These are phyloP conservation scores for Tuber microsphaerosporum DNA, from an alignment of 495 filamentous ascomycete genomes.

Conservation along the genomic window DNA sequence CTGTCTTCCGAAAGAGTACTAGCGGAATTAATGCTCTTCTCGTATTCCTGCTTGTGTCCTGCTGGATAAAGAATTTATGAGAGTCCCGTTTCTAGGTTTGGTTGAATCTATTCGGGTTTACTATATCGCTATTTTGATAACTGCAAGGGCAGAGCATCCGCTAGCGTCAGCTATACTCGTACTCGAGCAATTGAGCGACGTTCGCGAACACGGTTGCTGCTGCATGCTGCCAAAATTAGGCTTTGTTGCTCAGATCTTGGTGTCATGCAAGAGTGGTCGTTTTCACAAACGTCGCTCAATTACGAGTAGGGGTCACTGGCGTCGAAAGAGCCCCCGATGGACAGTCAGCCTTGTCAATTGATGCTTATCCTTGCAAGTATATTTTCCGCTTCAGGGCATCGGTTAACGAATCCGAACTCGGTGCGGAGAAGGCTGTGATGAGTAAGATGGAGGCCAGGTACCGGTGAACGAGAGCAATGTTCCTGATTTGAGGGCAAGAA, in stretches of 20 bases:
- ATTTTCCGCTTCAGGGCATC: slow-evolving; percentile 36
- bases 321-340: not conserved
- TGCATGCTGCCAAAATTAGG: no score
- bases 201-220: no score
- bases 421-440: slow-evolving; percentile 6
- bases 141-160: not conserved
- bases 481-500: not conserved
- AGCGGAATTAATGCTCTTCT: not conserved
- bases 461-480: slow-evolving; percentile 14
- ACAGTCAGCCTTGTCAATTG: not conserved
- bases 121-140: not conserved
- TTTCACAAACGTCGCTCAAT: no score
- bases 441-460: slow-evolving; percentile 24
- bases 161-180: not conserved
- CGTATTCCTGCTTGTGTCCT: not conserved
- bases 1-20: not conserved
- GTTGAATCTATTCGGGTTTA: not conserved
- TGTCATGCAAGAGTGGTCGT: no score
- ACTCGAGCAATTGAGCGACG: no score
- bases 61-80: not conserved
- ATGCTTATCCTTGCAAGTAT: slow-evolving; percentile 37
- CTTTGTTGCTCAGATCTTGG: no score
- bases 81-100: not conserved
- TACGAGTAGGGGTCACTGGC: not conserved
- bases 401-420: slow-evolving; percentile 35